Evolutionary conservation across 225 moss, liverwort and hornwort species (phyloP).

Genomic region (Pseudisothecium myosuroides): DNA sequence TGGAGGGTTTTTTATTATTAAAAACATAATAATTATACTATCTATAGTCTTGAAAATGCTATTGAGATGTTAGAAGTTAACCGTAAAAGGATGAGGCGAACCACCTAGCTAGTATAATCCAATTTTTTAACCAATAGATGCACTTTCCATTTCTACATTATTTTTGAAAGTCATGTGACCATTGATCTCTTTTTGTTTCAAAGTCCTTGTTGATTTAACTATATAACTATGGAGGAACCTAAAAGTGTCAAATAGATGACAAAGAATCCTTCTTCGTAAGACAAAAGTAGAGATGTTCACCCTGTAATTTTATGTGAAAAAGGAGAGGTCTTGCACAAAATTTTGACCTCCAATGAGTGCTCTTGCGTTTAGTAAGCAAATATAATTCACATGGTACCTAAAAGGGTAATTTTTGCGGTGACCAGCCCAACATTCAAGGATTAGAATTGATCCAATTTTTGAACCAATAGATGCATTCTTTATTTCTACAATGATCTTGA

Average conservation of each 20-base stretch:
- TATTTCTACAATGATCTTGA: too few species aligned
- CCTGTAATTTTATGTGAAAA: accelerated
- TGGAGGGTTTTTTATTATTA: not conserved
- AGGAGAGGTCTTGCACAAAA: accelerated
- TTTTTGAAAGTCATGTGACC: not conserved
- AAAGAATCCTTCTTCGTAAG: not conserved
- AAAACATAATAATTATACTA: too few species aligned
- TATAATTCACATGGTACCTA: accelerated
- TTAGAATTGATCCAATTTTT: too few species aligned
- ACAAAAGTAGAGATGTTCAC: not conserved
- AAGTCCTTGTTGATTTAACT: not conserved
- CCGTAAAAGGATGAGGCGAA: accelerated
- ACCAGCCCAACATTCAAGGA: accelerated
- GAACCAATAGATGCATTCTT: too few species aligned
- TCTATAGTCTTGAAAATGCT: not conserved
- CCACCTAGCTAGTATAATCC: too few species aligned
- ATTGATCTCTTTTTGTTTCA: not conserved
- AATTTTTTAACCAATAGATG: not conserved
- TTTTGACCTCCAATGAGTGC: not conserved
- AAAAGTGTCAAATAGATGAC: not conserved
- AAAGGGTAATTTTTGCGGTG: accelerated
- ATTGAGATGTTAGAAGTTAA: too few species aligned
- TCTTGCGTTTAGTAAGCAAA: not conserved
- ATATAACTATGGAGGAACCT: accelerated
- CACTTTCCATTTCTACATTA: accelerated